A percentile compares a stretch with the other conserved stretches of the same genome.
phyloP scores from a whole-genome alignment of 2,329 filamentous ascomycete species.

The Fusarium dimerum region DNA sequence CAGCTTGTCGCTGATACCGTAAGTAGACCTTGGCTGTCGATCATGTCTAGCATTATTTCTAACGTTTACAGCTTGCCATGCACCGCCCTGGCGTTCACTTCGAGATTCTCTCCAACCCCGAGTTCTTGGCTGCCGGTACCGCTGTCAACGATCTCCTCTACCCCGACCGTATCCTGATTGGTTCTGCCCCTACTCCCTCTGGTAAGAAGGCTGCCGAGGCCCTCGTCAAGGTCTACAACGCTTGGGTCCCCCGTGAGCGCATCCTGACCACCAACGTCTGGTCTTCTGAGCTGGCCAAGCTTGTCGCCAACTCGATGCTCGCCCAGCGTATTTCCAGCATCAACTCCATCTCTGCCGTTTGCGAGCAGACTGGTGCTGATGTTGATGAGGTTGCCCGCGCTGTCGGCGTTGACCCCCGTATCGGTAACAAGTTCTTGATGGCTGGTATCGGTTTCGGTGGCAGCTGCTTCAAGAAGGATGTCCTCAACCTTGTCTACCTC shows the following conservation, averaged over 20 bases:
- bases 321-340: constrained; percentile 81
- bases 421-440: constrained; percentile 73
- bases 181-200: constrained; percentile 60
- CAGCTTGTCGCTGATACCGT: constrained; percentile 70
- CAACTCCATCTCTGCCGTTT: constrained; percentile 79
- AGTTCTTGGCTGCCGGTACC: constrained; percentile 78
- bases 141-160: constrained; percentile 70
- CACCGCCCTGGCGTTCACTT: constrained; percentile 66
- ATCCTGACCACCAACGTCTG: constrained; percentile 75
- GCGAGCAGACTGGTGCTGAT: constrained; percentile 74
- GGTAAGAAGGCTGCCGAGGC: constrained; percentile 64
- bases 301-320: constrained; percentile 78
- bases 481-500: constrained; percentile 72
- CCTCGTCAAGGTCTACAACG: constrained; percentile 66
- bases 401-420: constrained; percentile 69
- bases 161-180: constrained; percentile 76
- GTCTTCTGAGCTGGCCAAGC: constrained; percentile 78
- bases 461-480: constrained; percentile 81
- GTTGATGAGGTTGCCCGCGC: constrained; percentile 70
- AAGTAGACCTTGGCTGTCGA: constrained; percentile 28
- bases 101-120: constrained; percentile 78
- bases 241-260: constrained; percentile 67
- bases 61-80: constrained; percentile 48
- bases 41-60: not conserved
- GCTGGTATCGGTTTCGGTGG: constrained; percentile 78